Conservation (phyloP, 768 basidiomycete species). For the Termitomyces sp. region DNA sequence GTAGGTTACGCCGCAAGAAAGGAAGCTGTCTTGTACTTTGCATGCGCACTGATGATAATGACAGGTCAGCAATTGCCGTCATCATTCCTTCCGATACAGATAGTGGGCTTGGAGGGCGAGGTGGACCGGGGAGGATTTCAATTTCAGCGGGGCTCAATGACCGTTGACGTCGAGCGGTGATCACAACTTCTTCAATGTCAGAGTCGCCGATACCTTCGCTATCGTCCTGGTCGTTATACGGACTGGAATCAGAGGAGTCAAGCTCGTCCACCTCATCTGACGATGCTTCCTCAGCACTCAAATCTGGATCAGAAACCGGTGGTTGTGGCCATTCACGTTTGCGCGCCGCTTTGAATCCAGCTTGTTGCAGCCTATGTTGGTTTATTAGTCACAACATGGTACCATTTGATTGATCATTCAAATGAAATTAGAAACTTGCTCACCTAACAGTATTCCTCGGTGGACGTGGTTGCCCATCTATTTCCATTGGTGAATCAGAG, state of each 20-base stretch:
- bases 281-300: constrained; percentile 5
- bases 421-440: neutral
- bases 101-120: constrained; percentile 1
- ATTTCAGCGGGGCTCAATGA: constrained; percentile 14
- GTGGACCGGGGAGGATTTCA: constrained; percentile 14
- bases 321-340: constrained; percentile 16
- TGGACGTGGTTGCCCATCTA: neutral
- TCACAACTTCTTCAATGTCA: constrained; percentile 7
- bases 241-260: neutral
- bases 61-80: constrained; percentile 26
- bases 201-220: neutral
- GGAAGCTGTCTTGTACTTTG: constrained; percentile 39
- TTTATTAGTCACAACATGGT: neutral
- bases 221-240: neutral
- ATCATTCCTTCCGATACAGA: constrained; percentile 20
- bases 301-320: neutral
- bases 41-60: constrained; percentile 27
- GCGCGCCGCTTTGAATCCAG: constrained; percentile 15
- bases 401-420: neutral
- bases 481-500: constrained; percentile 10
- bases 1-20: constrained; percentile 50
- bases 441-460: neutral
- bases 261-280: constrained; percentile 5
- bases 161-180: constrained; percentile 7
- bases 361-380: constrained; percentile 4